These are phyloP conservation scores for Salix exigua DNA, from an alignment of 345 rosid genomes.

Conservation along the genomic window DNA sequence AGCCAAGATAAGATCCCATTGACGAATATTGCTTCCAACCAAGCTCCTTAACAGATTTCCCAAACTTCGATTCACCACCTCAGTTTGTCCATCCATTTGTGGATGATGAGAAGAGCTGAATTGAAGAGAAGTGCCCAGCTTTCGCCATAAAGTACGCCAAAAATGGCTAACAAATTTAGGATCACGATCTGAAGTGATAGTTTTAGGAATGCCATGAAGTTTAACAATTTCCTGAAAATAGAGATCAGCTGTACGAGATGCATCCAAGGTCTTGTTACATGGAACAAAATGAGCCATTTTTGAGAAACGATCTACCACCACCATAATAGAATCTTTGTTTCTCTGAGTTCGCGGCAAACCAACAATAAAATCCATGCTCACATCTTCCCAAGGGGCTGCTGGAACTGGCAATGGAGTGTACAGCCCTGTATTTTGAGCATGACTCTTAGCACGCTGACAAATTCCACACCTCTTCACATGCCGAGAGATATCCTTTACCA, in stretches of 20 bases:
- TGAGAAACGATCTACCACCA: neutral
- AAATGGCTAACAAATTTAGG: too few relatives aligned
- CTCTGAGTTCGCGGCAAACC: neutral
- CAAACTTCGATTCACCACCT: too few relatives aligned
- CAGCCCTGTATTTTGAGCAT: neutral
- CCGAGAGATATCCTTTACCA: neutral
- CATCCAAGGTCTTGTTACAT: neutral
- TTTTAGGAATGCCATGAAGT: too few relatives aligned
- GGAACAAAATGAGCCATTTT: constrained; percentile 2
- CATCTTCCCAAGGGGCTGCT: neutral
- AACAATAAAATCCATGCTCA: constrained; percentile 1
- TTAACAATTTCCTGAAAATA: neutral
- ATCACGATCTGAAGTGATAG: too few relatives aligned
- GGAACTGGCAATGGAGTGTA: neutral
- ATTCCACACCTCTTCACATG: neutral
- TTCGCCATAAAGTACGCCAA: too few relatives aligned
- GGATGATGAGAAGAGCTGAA: too few relatives aligned
- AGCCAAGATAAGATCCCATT: too few relatives aligned
- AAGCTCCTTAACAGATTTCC: too few relatives aligned
- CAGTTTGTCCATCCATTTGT: too few relatives aligned
- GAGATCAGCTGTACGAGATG: neutral
- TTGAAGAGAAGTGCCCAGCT: too few relatives aligned
- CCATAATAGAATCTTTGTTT: neutral
- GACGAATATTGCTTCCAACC: too few relatives aligned
- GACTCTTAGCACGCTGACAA: neutral